Evolutionary conservation across 176 grass and related monocot genomes (phyloP).

Genomic region (Alopecurus myosuroides): DNA sequence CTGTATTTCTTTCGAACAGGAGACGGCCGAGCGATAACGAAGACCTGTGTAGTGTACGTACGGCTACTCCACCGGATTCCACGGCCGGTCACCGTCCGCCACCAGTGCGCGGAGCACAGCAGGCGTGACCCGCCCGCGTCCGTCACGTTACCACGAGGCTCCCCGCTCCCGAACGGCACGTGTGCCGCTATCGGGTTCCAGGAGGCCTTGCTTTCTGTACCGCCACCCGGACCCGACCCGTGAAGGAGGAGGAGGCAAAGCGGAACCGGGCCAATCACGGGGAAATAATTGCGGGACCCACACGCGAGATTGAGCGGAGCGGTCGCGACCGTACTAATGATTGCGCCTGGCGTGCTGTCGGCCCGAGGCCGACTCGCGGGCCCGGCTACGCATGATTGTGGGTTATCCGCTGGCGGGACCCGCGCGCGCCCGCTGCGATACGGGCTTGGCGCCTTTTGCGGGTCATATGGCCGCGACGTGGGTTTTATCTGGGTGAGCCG

Average conservation of each 20-base stretch:
- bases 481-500: background rate
- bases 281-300: slow-evolving; percentile 39
- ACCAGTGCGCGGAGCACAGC: background rate
- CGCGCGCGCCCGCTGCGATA: background rate
- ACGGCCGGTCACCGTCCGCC: background rate
- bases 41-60: too few relatives aligned
- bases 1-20: too few relatives aligned
- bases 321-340: slow-evolving; percentile 63
- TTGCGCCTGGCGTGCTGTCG: slow-evolving; percentile 54
- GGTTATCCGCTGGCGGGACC: background rate
- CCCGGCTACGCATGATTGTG: background rate
- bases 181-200: background rate
- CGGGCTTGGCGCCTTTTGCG: background rate
- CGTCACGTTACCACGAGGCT: background rate
- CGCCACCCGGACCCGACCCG: too few relatives aligned
- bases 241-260: background rate
- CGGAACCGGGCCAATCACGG: slow-evolving; percentile 37
- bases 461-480: background rate
- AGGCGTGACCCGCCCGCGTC: background rate
- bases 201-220: too few relatives aligned
- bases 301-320: background rate
- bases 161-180: too few relatives aligned
- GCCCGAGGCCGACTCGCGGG: slow-evolving; percentile 34
- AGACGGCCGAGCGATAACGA: too few relatives aligned
- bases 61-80: background rate